These are phyloP conservation scores for Hydrangea macrophylla DNA, from an alignment of 148 eudicot species.

Conservation along the genomic window DNA sequence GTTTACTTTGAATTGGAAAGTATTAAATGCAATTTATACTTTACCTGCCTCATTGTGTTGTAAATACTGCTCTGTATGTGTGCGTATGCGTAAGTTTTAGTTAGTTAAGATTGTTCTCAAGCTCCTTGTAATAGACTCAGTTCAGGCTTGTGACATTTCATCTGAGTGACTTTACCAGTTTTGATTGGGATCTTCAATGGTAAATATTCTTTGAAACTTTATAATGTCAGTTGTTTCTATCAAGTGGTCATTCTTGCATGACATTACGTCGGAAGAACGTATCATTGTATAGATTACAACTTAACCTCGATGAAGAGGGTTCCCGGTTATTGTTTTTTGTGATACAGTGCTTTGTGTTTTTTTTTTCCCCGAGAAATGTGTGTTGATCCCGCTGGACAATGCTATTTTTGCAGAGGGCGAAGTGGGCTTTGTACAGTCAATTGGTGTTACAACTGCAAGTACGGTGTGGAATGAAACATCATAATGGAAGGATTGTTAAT, in stretches of 20 bases:
- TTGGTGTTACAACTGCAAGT: neutral
- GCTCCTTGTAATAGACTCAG: neutral
- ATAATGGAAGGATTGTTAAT: neutral
- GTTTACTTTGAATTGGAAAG: neutral
- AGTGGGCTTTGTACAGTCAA: neutral
- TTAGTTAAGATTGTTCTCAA: neutral
- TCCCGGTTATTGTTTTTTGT: too few species aligned
- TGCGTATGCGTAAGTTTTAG: neutral
- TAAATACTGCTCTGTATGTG: too few species aligned
- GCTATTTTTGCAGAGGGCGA: neutral
- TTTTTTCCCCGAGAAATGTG: neutral
- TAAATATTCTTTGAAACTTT: neutral
- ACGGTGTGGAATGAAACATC: slow-evolving; percentile 6
- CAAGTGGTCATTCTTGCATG: too few species aligned
- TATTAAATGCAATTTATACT: too few species aligned
- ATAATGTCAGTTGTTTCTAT: neutral
- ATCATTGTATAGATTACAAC: too few species aligned
- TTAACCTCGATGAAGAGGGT: too few species aligned
- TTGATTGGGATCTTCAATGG: neutral
- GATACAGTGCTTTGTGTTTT: neutral
- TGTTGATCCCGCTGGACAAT: neutral
- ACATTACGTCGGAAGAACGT: too few species aligned
- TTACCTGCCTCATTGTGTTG: too few species aligned
- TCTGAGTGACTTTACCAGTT: neutral
- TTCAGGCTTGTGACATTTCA: slow-evolving; percentile 7